Percentiles rank a stretch among this genome's conserved stretches.
These are phyloP conservation scores for Aspergillus sp. DNA, from an alignment of 2,329 filamentous ascomycete species.

Conservation along the genomic window DNA sequence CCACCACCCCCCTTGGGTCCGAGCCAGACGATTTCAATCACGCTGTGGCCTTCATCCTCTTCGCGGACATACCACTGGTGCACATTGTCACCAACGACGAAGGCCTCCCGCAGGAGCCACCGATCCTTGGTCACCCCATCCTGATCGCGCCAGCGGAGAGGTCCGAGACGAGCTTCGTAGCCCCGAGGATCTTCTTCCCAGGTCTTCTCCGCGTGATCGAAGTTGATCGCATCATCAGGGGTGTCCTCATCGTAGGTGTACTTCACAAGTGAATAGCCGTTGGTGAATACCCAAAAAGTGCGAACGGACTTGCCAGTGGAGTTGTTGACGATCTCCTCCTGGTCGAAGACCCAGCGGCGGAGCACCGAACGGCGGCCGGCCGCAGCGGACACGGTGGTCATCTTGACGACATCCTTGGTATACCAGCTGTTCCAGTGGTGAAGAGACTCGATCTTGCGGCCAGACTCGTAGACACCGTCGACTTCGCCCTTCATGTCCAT, in stretches of 20 bases:
- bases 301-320: slow-evolving; percentile 33
- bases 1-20: slow-evolving; percentile 38
- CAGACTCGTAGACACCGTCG: slow-evolving; percentile 44
- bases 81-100: slow-evolving; percentile 41
- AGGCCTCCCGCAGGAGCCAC: slow-evolving; percentile 38
- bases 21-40: slow-evolving; percentile 45
- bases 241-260: slow-evolving; percentile 38
- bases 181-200: slow-evolving; percentile 43
- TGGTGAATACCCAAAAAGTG: slow-evolving; percentile 44
- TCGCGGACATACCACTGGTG: slow-evolving; percentile 43
- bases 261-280: slow-evolving; percentile 43
- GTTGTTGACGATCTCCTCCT: slow-evolving; percentile 35
- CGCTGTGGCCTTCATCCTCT: slow-evolving; percentile 38
- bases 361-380: slow-evolving; percentile 41
- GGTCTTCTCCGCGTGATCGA: slow-evolving; percentile 43
- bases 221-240: slow-evolving; percentile 40
- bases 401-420: slow-evolving; percentile 44
- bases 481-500: slow-evolving; percentile 44
- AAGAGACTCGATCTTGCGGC: slow-evolving; percentile 41
- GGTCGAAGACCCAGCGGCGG: slow-evolving; percentile 45
- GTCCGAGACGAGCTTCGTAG: slow-evolving; percentile 39
- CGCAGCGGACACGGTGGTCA: slow-evolving; percentile 40
- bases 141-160: slow-evolving; percentile 38
- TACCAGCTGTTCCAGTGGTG: slow-evolving; percentile 48
- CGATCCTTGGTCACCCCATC: slow-evolving; percentile 41